Base-by-base conservation (phyloP, 305 asterid species). In the Ajuga reptans region DNA sequence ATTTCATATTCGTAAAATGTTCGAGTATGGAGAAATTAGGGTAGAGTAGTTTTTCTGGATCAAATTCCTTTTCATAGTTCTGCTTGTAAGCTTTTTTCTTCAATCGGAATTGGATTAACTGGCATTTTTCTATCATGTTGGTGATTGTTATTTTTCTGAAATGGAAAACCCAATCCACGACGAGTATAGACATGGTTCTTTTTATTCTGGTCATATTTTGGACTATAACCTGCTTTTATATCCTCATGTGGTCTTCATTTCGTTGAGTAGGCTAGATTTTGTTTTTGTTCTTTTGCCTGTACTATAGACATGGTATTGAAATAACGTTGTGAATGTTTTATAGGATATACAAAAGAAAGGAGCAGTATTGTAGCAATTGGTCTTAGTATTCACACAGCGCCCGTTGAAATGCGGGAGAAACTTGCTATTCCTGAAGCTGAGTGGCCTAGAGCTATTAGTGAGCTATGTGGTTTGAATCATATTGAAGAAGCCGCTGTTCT, bases 401-500 rank as follows among this genome's bases (percentile, higher is more conserved):
- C 96, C 5, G 96, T 93, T 47, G 96, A 93, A 80, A 84, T 90
- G 91, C 83, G 97, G 66, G 98, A 93, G 84, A 93, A 93, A 69
- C 89, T 93, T 54, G 96, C 97, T 55, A 80, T 93, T 72, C 98
- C 98, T 46, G 98, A 93, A 78, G 97, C 98, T 31, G 95, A 87
- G 72, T 93, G 98, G 97, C 92, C 93, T 4, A 79, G 91, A 80
- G 97, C 97, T 56, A 92, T 89, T 47, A 81, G 80, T 3, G 98
- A 93, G 80, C 84, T 93, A 17, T 90, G 98, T 68, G 84, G 86
- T 74, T 73, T 93, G 78, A 88, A 93, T 74, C 98, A 93, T 67
- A 93, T 93, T 64, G 98, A 93, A 81, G 98, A 93, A 76, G 98
- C 98, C 51, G 97, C 98, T 61, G 96, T 93, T 77, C 95, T 93